phyloP scores from a whole-genome alignment of 352 stramenopile genomes.

The Globisporangium apiculatum region DNA sequence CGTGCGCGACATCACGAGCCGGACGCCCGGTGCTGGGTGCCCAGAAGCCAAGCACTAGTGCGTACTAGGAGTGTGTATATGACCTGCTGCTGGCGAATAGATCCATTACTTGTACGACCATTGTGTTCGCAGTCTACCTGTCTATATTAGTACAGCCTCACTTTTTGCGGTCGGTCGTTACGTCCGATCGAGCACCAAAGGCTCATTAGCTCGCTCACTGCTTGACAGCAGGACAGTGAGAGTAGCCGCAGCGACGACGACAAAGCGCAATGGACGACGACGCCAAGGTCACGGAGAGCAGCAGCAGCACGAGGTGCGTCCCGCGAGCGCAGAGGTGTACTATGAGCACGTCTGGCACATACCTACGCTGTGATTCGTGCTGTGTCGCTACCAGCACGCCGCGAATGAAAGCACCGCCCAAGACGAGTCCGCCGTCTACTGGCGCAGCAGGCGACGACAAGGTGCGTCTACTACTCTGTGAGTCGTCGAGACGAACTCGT shows the following conservation, averaged over 20 bases:
- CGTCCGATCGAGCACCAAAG: too few relatives aligned
- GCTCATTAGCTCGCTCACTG: too few relatives aligned
- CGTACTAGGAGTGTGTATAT: not conserved
- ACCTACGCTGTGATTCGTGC: not conserved
- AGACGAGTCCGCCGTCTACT: constrained; percentile 23
- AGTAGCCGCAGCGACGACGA: not conserved
- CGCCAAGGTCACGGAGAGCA: not conserved
- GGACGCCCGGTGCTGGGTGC: constrained; percentile 45
- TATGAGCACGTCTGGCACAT: too few relatives aligned
- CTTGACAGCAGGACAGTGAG: too few relatives aligned
- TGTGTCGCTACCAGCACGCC: constrained; percentile 5
- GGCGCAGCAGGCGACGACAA: constrained; percentile 19
- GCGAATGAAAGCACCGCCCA: constrained; percentile 24
- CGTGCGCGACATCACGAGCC: constrained; percentile 78
- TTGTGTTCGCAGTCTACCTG: too few relatives aligned
- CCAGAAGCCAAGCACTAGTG: constrained; percentile 23
- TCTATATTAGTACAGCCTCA: too few relatives aligned
- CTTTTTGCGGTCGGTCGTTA: too few relatives aligned
- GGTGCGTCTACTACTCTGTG: constrained; percentile 2
- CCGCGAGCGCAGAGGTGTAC: not conserved
- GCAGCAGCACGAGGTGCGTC: not conserved
- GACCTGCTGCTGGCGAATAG: not conserved
- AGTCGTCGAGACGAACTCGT: not conserved
- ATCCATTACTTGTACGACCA: too few relatives aligned
- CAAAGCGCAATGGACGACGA: not conserved